Evolutionary conservation across 768 basidiomycete genomes (phyloP).

Genomic region (Termitomyces sp.): DNA sequence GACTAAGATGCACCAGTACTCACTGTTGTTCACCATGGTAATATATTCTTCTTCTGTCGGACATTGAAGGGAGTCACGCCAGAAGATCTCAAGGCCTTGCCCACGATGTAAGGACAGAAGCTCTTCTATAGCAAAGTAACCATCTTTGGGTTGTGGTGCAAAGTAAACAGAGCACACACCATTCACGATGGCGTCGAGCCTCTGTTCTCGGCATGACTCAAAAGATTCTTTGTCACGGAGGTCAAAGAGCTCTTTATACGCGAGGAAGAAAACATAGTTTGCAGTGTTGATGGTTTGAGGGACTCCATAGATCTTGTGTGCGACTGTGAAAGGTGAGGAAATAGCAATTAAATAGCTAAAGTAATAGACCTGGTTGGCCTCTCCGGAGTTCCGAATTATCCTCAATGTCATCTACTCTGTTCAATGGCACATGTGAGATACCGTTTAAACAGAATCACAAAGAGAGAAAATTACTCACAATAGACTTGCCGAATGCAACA

Average conservation of each 20-base stretch:
- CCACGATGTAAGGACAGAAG: slow-evolving; percentile 88
- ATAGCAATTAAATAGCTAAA: background rate
- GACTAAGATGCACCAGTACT: slow-evolving; percentile 3
- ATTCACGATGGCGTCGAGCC: slow-evolving; percentile 71
- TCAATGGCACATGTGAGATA: background rate
- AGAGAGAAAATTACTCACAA: slow-evolving; percentile 44
- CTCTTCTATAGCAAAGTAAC: slow-evolving; percentile 35
- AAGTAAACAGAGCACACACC: slow-evolving; percentile 31
- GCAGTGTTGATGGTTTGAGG: slow-evolving; percentile 97
- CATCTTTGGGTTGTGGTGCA: background rate
- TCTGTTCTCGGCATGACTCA: slow-evolving; percentile 21
- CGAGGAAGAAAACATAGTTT: slow-evolving; percentile 95
- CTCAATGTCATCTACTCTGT: slow-evolving; percentile 91
- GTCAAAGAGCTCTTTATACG: slow-evolving; percentile 76
- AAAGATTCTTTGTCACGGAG: slow-evolving; percentile 31
- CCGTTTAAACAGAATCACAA: background rate
- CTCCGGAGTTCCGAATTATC: slow-evolving; percentile 84
- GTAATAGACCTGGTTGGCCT: slow-evolving; percentile 65
- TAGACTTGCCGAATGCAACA: slow-evolving; percentile 92
- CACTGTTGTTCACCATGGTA: slow-evolving; percentile 95
- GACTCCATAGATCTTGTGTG: slow-evolving; percentile 94
- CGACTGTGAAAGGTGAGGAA: slow-evolving; percentile 38
- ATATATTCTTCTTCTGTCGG: slow-evolving; percentile 95
- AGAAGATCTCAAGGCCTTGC: slow-evolving; percentile 91
- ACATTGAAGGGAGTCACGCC: slow-evolving; percentile 87